These are phyloP conservation scores for Diversispora epigaea DNA, from an alignment of 192 early-diverging fungal species.

Conservation along the genomic window DNA sequence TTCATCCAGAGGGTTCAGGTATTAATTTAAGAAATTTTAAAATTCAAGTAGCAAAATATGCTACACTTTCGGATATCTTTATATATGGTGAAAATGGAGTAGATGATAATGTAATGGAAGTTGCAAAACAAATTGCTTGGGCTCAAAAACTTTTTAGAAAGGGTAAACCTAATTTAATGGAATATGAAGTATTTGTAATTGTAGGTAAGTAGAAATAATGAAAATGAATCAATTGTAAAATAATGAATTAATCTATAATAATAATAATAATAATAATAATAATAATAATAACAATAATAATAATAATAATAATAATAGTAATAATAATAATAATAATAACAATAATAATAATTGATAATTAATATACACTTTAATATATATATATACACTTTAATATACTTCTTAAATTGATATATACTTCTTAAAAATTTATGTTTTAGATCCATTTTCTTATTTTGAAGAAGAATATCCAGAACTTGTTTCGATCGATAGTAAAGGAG, in stretches of 20 bases:
- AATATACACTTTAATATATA: background rate
- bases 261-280: background rate
- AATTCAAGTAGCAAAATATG: conserved; percentile 52
- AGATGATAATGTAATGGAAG: conserved; percentile 31
- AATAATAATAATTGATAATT: background rate
- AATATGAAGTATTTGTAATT: conserved; percentile 48
- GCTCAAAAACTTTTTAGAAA: conserved; percentile 44
- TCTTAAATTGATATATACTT: background rate
- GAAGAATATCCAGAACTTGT: conserved; percentile 44
- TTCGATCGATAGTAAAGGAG: conserved; percentile 35
- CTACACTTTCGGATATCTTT: conserved; percentile 50
- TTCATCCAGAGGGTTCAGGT: conserved; percentile 39
- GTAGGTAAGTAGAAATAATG: conserved; percentile 38
- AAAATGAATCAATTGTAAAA: no score
- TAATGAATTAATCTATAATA: no score
- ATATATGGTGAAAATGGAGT: conserved; percentile 46
- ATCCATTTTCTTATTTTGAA: conserved; percentile 45
- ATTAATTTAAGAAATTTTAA: conserved; percentile 59
- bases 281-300: background rate
- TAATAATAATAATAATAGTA: background rate
- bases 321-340: background rate
- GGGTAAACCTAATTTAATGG: conserved; percentile 35
- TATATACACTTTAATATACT: background rate
- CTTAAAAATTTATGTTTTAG: conserved; percentile 34
- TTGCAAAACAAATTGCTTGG: conserved; percentile 43